Base-by-base conservation (phyloP, 2,329 filamentous ascomycete species). In the Fusarium hostae region DNA sequence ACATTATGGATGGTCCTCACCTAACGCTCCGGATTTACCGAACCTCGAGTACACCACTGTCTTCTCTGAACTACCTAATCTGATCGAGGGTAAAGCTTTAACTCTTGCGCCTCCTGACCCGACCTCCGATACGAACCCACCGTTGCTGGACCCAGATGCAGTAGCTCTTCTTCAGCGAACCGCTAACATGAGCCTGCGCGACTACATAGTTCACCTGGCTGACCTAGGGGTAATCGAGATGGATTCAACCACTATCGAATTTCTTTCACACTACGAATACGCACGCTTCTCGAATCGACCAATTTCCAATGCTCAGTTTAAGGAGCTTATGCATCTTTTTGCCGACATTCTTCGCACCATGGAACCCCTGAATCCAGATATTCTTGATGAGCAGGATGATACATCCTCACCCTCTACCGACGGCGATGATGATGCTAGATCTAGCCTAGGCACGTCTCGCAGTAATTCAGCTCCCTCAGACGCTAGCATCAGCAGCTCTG, bases 21-120 rank as follows among this genome's bases (percentile, higher is more conserved):
- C 95, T 9, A 87, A 88, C 34, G 92, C 90, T 2, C 84, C 88
- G 12, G 92, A 96, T 77, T 83, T 96, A 22, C 90, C 94, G 8
- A 90, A 94, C 77, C 82, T 98, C n/a, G 90, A 97, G 71, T 98
- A 97, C 80, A 87, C 86, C 74, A 90, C 90, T 4, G 94, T 99
- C 28, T 86, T 98, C 22, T 86, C 88, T 40, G 95, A 98, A 81
- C 86, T 99, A 28, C 94, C 95, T 3, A 92, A 97, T 78, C 86
- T 98, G 32, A 93, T 98, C 70, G 95, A 98, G 83, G 95, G 94
- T 13, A 95, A 95, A 80, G 95, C 94, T 2, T 89, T 98, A n/a
- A 94, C 93, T 0, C 87, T 97, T 40, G 94, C 92, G 1, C 94
- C 91, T 34, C 84, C 85, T 1, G 85, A 82, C 70, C 83, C 79